Evolutionary conservation across 2,329 filamentous ascomycete species (phyloP), one percentile per base, ranked within the genome.

Genomic region (Podosphaera aphanis): DNA sequence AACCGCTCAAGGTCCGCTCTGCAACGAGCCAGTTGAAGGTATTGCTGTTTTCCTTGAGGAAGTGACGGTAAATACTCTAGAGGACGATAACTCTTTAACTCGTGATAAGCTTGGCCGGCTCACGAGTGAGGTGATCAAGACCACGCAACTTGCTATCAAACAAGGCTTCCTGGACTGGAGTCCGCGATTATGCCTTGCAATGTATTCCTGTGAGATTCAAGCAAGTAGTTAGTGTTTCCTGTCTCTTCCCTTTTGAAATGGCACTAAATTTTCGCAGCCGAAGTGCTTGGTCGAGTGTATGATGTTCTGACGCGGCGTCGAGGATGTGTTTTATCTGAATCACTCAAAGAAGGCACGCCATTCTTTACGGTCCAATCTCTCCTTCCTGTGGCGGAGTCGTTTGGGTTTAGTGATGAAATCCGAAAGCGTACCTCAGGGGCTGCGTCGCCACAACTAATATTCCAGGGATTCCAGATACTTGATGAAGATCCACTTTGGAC

Each of bases 401-500:
- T 98, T 60, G 90, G 90, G 1, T 98, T 98, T 65, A 75, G 76
- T 3, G 90, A 95, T 59, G 90, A 98, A 63, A 95, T 98, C 65
- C 77, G 90, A 48, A 95, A 95, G 65, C 74, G 86, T 5, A 93
- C 85, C 0, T 85, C 79, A 5, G 90, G 90, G 2, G 83, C 82
- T 2, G 90, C 90, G 0, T 81, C 83, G 56, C 90, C 90, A 43
- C 90, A 95, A 67, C 70, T 98, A 33, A 79, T 93, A 49, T 98
- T 95, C 59, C 74, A 83, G 6, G 90, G 90, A 0, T 98, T 86
- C 58, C 84, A 94, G 62, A 73, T 93, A 54, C 68, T 95, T 2
- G 85, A 95, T 60, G 80, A 94, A 63, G 90, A 98, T 65, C 90
- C 90, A 0, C 93, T 92, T 66, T 98, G 90, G 90, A 85, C 93